Evolutionary conservation across 768 basidiomycete species (phyloP), one percentile per base, ranked within the genome.

Genomic region (Gelatoporia subvermispora): DNA sequence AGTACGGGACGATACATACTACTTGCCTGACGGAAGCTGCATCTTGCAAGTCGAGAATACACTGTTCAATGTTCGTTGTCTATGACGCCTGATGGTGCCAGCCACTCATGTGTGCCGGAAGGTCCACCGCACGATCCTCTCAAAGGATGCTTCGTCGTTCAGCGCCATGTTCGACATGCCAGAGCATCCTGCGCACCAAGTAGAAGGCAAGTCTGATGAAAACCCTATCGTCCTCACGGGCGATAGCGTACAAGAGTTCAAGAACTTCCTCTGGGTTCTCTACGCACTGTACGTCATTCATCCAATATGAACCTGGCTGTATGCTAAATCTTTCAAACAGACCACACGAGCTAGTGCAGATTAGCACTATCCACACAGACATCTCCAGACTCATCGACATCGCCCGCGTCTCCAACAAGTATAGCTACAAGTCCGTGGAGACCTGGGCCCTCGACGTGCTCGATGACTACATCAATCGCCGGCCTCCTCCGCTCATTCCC

Each of bases 381-480:
- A 71, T 88, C 13, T 62, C 68, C 25, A 69, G 70, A 41, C 72
- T 84, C 34, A 75, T 81, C 49, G 76, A 84, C 59, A 79, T 88
- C 49, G 81, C 82, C 3, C 75, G 74, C 9, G 70, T 88, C 11
- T 72, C 84, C 22, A 81, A 80, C 69, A 88, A 88, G 67, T 88
- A 88, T 57, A 74, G 78, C 20, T 88, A 87, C 76, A 84, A 79
- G 62, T 77, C 80, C 8, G 63, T 84, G 25, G 87, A 88, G 61
- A 81, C 78, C 1, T 88, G 86, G 86, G 77, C 84, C 1, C 71
- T 88, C 17, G 82, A 85, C 52, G 80, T 75, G n/a, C 81, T 88
- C 41, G 81, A 84, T 52, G 78, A 81, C 57, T 82, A 77, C 50
- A 77, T 86, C 20, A 79, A 79, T 51, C 75, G 72, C 43, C 78